Conservation (phyloP, 805 yeast genomes). For the Candida wancherniae region DNA sequence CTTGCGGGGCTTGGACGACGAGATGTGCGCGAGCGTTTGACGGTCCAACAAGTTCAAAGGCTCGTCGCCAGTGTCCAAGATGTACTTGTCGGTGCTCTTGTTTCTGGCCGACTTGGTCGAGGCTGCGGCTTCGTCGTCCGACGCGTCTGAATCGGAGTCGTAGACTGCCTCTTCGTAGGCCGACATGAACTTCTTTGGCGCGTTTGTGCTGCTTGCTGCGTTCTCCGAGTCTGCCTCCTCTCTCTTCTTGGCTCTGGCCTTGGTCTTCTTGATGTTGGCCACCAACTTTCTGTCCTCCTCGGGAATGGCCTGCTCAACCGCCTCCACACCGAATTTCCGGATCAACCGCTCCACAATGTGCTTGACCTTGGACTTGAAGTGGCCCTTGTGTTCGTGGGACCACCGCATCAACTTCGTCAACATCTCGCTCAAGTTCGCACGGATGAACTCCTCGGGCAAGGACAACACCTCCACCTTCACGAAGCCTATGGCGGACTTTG, state of each 20-base stretch:
- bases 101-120: conserved; percentile 23
- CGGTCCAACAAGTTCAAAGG: conserved; percentile 90
- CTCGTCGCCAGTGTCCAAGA: conserved; percentile 66
- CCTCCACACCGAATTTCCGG: conserved; percentile 85
- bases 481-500: conserved; percentile 90
- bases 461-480: conserved; percentile 83
- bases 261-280: conserved; percentile 78
- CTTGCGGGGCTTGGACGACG: conserved; percentile 78
- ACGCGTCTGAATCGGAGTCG: conserved; percentile 56
- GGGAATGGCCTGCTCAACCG: conserved; percentile 79
- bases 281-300: conserved; percentile 83
- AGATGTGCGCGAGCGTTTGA: conserved; percentile 78
- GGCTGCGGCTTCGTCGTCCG: conserved; percentile 44
- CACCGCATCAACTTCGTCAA: conserved; percentile 75
- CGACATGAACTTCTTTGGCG: conserved; percentile 64
- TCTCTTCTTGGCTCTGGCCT: conserved; percentile 79
- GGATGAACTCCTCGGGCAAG: conserved; percentile 72
- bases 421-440: conserved; percentile 59
- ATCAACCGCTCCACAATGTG: conserved; percentile 89
- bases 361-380: conserved; percentile 87
- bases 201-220: conserved; percentile 29
- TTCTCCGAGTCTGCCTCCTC: conserved; percentile 24
- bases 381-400: conserved; percentile 95
- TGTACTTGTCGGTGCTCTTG: conserved; percentile 52
- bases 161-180: conserved; percentile 92